Percentiles rank a stretch among this genome's conserved stretches.
phyloP scores from a whole-genome alignment of 164 flowering plant genomes.

The Chimonanthus salicifolius region DNA sequence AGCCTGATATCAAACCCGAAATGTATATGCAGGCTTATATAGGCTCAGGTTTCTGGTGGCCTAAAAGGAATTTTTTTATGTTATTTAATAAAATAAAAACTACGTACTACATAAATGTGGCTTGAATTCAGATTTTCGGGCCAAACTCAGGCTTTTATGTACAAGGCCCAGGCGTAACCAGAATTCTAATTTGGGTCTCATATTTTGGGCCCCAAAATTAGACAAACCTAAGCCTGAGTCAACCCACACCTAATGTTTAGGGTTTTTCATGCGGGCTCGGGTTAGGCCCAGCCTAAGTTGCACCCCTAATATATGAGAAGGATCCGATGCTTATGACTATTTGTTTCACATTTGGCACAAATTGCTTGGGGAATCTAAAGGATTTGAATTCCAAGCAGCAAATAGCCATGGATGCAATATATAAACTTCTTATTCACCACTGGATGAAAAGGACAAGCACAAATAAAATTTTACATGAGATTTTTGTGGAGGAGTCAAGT shows the following conservation, averaged over 20 bases:
- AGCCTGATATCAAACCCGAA: too few relatives aligned
- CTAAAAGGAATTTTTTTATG: too few relatives aligned
- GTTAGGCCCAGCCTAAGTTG: too few relatives aligned
- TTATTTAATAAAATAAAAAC: too few relatives aligned
- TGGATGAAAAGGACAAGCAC: neutral
- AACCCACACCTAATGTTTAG: neutral
- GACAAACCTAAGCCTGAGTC: neutral
- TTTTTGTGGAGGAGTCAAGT: constrained; percentile 52
- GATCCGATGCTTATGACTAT: neutral
- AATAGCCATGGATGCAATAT: neutral
- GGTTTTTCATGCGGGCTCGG: too few relatives aligned
- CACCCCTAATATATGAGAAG: neutral
- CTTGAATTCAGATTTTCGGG: too few relatives aligned
- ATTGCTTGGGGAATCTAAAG: neutral
- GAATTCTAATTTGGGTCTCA: too few relatives aligned
- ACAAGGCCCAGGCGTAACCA: too few relatives aligned
- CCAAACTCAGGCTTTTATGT: too few relatives aligned
- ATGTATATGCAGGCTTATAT: too few relatives aligned
- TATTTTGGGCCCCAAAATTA: neutral
- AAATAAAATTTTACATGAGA: constrained; percentile 48
- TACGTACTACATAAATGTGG: too few relatives aligned
- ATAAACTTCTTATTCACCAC: neutral
- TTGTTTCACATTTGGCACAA: neutral
- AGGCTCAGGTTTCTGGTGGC: too few relatives aligned
- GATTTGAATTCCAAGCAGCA: neutral